Conservation (phyloP, 2,329 filamentous ascomycete genomes). For the Herpomyces periplanetae region DNA sequence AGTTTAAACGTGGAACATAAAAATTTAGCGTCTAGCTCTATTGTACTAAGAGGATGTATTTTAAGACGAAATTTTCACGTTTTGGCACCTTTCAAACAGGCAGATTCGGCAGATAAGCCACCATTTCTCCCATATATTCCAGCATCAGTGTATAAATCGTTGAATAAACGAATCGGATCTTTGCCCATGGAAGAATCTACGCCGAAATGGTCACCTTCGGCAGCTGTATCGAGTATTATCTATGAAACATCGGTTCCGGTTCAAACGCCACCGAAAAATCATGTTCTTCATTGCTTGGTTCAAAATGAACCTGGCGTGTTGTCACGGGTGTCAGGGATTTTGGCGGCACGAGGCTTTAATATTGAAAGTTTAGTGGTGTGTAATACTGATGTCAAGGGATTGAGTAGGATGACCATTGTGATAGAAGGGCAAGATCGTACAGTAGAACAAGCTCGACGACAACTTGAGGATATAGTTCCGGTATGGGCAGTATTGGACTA, state of each 20-base stretch:
- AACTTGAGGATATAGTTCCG: conserved; percentile 80
- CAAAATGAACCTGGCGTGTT: conserved; percentile 96
- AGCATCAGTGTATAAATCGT: conserved; percentile 96
- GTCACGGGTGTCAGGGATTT: conserved; percentile 74
- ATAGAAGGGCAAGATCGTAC: conserved; percentile 82
- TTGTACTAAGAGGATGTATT: too few species aligned
- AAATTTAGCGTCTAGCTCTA: too few species aligned
- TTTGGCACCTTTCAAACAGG: too few species aligned
- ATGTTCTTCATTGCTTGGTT: conserved; percentile 88
- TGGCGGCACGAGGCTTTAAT: conserved; percentile 88
- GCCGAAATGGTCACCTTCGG: conserved; percentile 49
- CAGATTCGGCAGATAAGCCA: too few species aligned
- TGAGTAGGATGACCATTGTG: conserved; percentile 96
- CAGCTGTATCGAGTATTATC: conserved; percentile 86
- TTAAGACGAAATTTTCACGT: too few species aligned
- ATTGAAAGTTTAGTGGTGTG: conserved; percentile 94
- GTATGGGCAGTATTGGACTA: conserved; percentile 97
- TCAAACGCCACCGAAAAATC: conserved; percentile 46
- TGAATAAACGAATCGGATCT: conserved; percentile 54
- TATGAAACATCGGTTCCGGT: conserved; percentile 82
- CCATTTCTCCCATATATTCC: too few species aligned
- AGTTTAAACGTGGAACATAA: too few species aligned
- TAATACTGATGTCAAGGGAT: conserved; percentile 79
- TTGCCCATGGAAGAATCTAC: conserved; percentile 36
- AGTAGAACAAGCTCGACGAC: conserved; percentile 74